These are phyloP conservation scores for Ogataea wickerhamii DNA, from an alignment of 805 yeast genomes.

Conservation along the genomic window DNA sequence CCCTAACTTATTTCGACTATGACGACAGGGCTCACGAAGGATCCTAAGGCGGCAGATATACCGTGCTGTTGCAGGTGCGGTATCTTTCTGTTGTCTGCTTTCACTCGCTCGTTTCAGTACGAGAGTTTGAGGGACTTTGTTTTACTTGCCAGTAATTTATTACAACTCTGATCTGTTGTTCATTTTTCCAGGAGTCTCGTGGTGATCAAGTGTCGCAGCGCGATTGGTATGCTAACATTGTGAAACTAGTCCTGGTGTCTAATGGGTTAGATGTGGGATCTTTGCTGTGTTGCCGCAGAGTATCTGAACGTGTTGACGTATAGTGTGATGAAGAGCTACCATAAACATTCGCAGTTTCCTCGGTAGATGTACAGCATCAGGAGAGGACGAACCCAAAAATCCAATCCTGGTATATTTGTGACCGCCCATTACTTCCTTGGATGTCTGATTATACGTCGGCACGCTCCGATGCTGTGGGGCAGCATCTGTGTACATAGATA, in stretches of 20 bases:
- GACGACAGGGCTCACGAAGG: conserved; percentile 78
- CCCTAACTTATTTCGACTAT: conserved; percentile 91
- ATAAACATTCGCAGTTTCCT: conserved; percentile 93
- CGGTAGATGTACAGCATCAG: conserved; percentile 75
- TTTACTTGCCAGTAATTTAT: conserved; percentile 77
- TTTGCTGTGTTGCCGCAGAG: neutral
- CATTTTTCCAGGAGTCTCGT: too few relatives aligned
- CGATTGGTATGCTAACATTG: too few relatives aligned
- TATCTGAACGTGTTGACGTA: neutral
- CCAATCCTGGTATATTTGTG: conserved; percentile 67
- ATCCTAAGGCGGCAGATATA: conserved; percentile 29
- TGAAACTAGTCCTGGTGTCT: conserved; percentile 1
- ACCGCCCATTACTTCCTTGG: conserved; percentile 88
- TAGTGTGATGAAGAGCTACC: conserved; percentile 68
- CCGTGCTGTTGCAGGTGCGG: conserved; percentile 25
- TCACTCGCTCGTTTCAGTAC: conserved; percentile 33
- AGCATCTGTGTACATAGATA: conserved; percentile 1
- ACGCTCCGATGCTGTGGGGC: neutral
- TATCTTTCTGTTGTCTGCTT: conserved; percentile 31
- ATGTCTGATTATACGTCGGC: conserved; percentile 61
- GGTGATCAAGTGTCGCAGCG: too few relatives aligned
- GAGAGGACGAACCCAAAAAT: conserved; percentile 56
- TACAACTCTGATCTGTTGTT: conserved; percentile 51
- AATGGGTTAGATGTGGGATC: conserved; percentile 4
- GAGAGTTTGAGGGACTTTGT: conserved; percentile 49